Evolutionary conservation across 495 filamentous ascomycete species (phyloP), one percentile per base, ranked within the genome.

Genomic region (Bryoglossum gracile): DNA sequence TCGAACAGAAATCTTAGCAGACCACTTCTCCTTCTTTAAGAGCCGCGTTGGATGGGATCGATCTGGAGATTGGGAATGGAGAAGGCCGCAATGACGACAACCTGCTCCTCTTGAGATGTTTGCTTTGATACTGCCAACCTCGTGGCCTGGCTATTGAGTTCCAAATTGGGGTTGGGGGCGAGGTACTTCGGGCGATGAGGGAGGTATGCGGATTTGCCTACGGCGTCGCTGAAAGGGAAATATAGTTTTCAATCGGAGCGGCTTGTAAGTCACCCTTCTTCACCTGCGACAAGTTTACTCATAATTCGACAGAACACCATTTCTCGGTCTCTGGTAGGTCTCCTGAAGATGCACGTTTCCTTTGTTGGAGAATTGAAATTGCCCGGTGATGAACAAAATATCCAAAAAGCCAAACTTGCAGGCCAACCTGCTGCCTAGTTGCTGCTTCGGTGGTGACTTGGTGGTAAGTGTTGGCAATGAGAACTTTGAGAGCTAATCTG

Each of bases 401-500:
- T 65, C 72, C 74, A 75, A 75, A 75, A 78, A 77, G 74, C 75
- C 75, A 77, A 77, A 78, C 73, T 76, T 77, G 75, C 68, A 78
- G 73, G 62, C 55, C 71, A 76, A 65, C 73, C 53, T 62, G 67
- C 34, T 35, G 41, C 45, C 42, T 43, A 43, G 32, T 21, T 36
- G n/a, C 40, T 54, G 36, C 46, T 50, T 43, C 41, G 26, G 43
- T 32, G 40, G 42, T 43, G 50, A 36, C 36, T 28, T 48, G 46
- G 41, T 46, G 41, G 48, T 52, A 64, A 62, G 59, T 48, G 75
- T 76, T 76, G 65, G 62, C 72, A 34, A 56, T 78, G 75, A 73
- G 74, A 77, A 78, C 74, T 62, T 52, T 56, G 75, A 78, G 74
- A 78, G 74, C 74, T 78, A 68, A 77, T 77, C 75, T 78, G 75